A percentile compares a stretch with the other conserved stretches of the same genome.
Conservation (phyloP, 1,284 basidiomycete species). For the Malassezia furfur region DNA sequence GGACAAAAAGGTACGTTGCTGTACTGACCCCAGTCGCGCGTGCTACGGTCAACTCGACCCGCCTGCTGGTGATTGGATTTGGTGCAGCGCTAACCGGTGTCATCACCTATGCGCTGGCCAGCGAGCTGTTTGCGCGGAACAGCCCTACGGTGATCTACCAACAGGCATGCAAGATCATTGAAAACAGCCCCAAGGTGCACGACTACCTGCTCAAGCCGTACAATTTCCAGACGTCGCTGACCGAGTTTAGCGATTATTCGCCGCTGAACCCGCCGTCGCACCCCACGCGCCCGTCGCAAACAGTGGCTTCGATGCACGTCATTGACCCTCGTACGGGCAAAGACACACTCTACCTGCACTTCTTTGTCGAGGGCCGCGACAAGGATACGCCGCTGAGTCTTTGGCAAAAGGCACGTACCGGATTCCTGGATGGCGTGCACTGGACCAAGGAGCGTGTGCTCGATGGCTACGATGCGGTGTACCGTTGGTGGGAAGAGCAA, state of each 20-base stretch:
- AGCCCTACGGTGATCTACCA: slow-evolving; percentile 80
- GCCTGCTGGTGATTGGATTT: slow-evolving; percentile 69
- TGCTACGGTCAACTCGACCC: slow-evolving; percentile 62
- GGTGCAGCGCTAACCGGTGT: slow-evolving; percentile 55
- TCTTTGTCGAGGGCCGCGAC: slow-evolving; percentile 32
- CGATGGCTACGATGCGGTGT: slow-evolving; percentile 19
- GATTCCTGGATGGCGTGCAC: slow-evolving; percentile 22
- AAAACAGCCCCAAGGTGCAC: slow-evolving; percentile 55
- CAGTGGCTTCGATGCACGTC: slow-evolving; percentile 22
- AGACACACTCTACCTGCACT: slow-evolving; percentile 33
- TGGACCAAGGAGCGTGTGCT: slow-evolving; percentile 26
- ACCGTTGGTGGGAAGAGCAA: slow-evolving; percentile 14
- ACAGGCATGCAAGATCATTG: slow-evolving; percentile 73
- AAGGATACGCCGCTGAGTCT: slow-evolving; percentile 30
- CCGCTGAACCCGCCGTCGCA: slow-evolving; percentile 30
- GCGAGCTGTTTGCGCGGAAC: slow-evolving; percentile 83
- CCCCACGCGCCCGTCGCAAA: slow-evolving; percentile 22
- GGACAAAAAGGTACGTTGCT: slow-evolving; percentile 67
- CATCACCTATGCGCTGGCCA: slow-evolving; percentile 69
- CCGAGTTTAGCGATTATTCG: slow-evolving; percentile 23
- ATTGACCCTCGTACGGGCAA: slow-evolving; percentile 25
- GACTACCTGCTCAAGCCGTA: slow-evolving; percentile 33
- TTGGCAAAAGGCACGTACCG: slow-evolving; percentile 24
- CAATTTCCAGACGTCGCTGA: slow-evolving; percentile 30
- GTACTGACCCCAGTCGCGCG: slow-evolving; percentile 54